Evolutionary conservation across 805 yeast species (phyloP).

Genomic region (Jamesozyma piceae): DNA sequence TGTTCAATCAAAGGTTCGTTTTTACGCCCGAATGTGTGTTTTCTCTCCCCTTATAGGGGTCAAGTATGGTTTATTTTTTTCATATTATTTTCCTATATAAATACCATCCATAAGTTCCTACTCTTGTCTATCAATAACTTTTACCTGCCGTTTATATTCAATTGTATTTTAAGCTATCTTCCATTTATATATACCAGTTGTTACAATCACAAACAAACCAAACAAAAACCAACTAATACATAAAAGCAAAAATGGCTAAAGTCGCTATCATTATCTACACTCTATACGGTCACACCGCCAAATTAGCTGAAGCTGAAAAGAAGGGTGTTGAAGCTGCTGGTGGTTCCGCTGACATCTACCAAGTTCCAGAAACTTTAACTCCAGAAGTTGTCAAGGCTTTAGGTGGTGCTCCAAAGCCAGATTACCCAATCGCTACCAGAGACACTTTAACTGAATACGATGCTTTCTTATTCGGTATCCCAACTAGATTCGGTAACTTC

Average conservation of each 20-base stretch:
- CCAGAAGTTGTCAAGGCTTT: conserved; percentile 50
- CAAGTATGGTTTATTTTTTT: too few species aligned
- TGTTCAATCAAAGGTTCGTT: too few species aligned
- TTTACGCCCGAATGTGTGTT: too few species aligned
- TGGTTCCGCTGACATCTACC: conserved; percentile 60
- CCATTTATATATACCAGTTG: too few species aligned
- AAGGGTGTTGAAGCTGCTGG: conserved; percentile 65
- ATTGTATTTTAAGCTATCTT: too few species aligned
- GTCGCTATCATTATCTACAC: conserved; percentile 75
- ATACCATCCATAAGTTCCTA: too few species aligned
- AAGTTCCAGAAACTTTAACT: conserved; percentile 69
- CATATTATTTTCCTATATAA: too few species aligned
- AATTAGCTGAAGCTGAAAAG: conserved; percentile 59
- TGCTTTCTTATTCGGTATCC: conserved; percentile 76
- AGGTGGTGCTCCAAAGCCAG: conserved; percentile 56
- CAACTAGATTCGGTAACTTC: conserved; percentile 74
- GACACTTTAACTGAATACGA: conserved; percentile 58
- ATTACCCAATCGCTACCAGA: conserved; percentile 52
- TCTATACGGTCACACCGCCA: conserved; percentile 66
- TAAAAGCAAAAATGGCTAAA: conserved; percentile 30
- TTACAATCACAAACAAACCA: too few species aligned
- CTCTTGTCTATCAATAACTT: too few species aligned
- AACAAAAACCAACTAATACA: too few species aligned
- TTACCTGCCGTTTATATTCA: too few species aligned
- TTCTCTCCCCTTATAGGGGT: too few species aligned